Conservation (phyloP, 495 filamentous ascomycete genomes). For the Aspergillus homomorphus region DNA sequence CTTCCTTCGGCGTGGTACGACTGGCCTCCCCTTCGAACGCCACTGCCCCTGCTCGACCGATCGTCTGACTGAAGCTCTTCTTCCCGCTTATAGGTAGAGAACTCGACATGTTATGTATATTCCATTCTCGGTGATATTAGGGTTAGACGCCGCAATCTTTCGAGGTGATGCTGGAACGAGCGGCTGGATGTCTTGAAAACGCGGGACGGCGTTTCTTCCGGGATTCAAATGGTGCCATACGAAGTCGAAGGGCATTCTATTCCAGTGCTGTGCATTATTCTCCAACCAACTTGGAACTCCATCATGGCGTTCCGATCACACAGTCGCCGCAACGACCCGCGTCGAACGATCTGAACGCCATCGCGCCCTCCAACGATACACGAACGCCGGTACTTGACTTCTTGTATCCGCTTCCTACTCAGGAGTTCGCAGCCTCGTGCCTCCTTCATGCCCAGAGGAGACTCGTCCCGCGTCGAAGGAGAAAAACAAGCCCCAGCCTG, state of each 20-base stretch:
- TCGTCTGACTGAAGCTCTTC: conserved; percentile 12
- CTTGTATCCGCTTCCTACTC: conserved; percentile 35
- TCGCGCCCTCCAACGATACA: conserved; percentile 18
- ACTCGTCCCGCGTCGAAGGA: conserved; percentile 31
- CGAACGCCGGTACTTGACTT: conserved; percentile 39
- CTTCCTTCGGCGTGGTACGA: conserved; percentile 22
- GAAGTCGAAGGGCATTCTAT: conserved; percentile 58
- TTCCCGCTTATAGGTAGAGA: conserved; percentile 1
- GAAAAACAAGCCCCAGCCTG: conserved; percentile 18
- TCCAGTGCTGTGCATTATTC: conserved; percentile 67
- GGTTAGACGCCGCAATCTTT: conserved; percentile 44
- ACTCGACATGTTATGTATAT: conserved; percentile 31
- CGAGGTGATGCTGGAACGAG: conserved; percentile 80
- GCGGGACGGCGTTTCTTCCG: conserved; percentile 68
- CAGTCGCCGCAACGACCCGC: conserved; percentile 22
- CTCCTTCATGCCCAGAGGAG: conserved; percentile 25
- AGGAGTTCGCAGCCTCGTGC: conserved; percentile 22
- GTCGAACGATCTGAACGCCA: conserved; percentile 16
- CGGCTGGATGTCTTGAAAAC: conserved; percentile 71
- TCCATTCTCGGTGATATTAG: conserved; percentile 27
- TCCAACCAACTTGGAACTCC: conserved; percentile 52
- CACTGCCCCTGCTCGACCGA: neutral
- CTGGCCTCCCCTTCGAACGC: conserved; percentile 15
- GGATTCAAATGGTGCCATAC: conserved; percentile 50
- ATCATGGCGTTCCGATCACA: conserved; percentile 33